These are phyloP conservation scores for Phaeosphaeriaceae sp. DNA, from an alignment of 2,329 filamentous ascomycete genomes.

Conservation along the genomic window DNA sequence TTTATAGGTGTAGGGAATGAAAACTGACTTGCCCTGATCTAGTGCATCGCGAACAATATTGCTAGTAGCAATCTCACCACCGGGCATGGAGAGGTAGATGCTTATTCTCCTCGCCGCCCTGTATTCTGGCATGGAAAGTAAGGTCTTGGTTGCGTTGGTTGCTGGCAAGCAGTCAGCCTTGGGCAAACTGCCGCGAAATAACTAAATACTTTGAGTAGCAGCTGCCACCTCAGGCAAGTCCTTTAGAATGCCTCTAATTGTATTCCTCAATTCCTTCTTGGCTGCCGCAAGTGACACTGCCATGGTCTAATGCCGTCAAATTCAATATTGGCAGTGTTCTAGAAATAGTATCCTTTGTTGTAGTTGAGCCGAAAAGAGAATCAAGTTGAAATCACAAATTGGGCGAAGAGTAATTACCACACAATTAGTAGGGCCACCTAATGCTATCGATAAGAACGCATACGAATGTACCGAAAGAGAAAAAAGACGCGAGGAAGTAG, in stretches of 20 bases:
- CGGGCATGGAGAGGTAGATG: constrained; percentile 92
- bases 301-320: constrained; percentile 17
- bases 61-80: constrained; percentile 83
- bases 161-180: constrained; percentile 57
- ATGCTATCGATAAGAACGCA: constrained; percentile 14
- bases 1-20: constrained; percentile 86
- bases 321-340: constrained; percentile 9
- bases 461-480: constrained; percentile 2
- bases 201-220: constrained; percentile 71
- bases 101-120: constrained; percentile 75
- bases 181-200: not conserved
- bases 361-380: not conserved
- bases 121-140: constrained; percentile 76
- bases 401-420: not conserved
- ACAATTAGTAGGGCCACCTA: not conserved
- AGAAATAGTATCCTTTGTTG: constrained; percentile 8
- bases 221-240: constrained; percentile 67
- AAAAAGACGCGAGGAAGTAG: constrained; percentile 16
- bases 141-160: constrained; percentile 65
- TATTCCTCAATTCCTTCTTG: constrained; percentile 76
- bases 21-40: constrained; percentile 78
- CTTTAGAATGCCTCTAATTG: constrained; percentile 72
- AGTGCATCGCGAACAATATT: constrained; percentile 83
- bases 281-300: constrained; percentile 65
- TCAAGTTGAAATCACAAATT: not conserved